Evolutionary conservation across 345 rosid species (phyloP).

Genomic region (Anastatica hierochuntica): DNA sequence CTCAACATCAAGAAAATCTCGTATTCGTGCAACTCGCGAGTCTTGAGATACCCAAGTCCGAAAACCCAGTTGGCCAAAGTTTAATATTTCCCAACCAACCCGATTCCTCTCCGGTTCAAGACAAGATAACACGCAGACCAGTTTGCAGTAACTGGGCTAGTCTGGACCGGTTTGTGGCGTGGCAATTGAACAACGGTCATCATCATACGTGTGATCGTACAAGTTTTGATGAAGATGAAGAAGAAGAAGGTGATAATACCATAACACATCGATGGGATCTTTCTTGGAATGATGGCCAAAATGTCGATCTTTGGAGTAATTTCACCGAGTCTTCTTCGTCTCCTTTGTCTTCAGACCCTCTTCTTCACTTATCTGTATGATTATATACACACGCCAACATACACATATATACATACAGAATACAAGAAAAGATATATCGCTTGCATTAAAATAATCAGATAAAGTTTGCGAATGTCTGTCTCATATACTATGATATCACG

Average conservation of each 20-base stretch:
- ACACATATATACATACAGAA: constrained; percentile 6
- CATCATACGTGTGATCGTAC: constrained; percentile 39
- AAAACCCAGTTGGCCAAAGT: constrained; percentile 35
- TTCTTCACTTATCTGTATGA: constrained; percentile 69
- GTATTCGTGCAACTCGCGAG: constrained; percentile 61
- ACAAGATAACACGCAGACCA: constrained; percentile 13
- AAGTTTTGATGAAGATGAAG: constrained; percentile 27
- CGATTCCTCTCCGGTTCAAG: constrained; percentile 18
- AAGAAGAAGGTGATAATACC: constrained; percentile 30
- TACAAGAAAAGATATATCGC: neutral
- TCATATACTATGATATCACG: no score
- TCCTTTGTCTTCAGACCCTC: constrained; percentile 53
- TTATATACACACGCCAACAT: neutral
- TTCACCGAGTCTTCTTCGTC: constrained; percentile 49
- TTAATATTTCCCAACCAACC: constrained; percentile 17
- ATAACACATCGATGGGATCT: constrained; percentile 26
- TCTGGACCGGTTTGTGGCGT: constrained; percentile 80
- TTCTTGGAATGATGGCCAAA: constrained; percentile 21
- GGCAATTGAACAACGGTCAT: constrained; percentile 58
- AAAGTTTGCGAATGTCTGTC: no score
- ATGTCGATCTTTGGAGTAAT: constrained; percentile 54
- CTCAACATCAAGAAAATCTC: constrained; percentile 14
- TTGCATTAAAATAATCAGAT: neutral
- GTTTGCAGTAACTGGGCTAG: constrained; percentile 61
- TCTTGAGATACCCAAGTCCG: constrained; percentile 44